A percentile compares a stretch with the other conserved stretches of the same genome.
Evolutionary conservation across 140 eudicot species (phyloP).

Genomic region (Ambrosia hybrid): DNA sequence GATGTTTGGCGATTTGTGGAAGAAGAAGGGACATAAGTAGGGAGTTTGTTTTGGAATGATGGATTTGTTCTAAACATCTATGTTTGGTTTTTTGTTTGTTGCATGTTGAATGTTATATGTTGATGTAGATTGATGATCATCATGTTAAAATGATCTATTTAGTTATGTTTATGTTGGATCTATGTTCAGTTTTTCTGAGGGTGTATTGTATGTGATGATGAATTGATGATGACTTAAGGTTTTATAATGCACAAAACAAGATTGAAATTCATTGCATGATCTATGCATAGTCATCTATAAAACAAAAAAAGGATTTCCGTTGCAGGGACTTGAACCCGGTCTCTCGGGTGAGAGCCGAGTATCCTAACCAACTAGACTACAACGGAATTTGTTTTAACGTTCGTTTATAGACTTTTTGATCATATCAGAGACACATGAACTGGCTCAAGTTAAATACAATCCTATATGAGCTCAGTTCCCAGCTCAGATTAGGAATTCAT

Average conservation of each 20-base stretch:
- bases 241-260: no score
- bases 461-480: no score
- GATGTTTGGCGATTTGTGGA: conserved; percentile 96
- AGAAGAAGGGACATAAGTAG: conserved; percentile 76
- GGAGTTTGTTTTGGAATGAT: not conserved
- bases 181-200: not conserved
- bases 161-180: conserved; percentile 21
- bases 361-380: conserved; percentile 98
- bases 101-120: conserved; percentile 27
- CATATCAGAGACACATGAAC: no score
- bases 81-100: conserved; percentile 13
- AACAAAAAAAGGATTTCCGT: conserved; percentile 60
- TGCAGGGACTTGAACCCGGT: conserved; percentile 99
- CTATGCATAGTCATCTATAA: conserved; percentile 8
- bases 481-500: no score
- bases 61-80: conserved; percentile 26
- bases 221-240: no score
- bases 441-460: no score
- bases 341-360: conserved; percentile 99
- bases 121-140: conserved; percentile 34
- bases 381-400: conserved; percentile 39
- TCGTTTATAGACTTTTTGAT: no score
- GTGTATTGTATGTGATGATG: no score
- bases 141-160: conserved; percentile 27
- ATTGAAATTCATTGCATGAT: no score